Evolutionary conservation across 106 monocot species (phyloP), one percentile per base, ranked within the genome.

Genomic region (Amphibolis antarctica): DNA sequence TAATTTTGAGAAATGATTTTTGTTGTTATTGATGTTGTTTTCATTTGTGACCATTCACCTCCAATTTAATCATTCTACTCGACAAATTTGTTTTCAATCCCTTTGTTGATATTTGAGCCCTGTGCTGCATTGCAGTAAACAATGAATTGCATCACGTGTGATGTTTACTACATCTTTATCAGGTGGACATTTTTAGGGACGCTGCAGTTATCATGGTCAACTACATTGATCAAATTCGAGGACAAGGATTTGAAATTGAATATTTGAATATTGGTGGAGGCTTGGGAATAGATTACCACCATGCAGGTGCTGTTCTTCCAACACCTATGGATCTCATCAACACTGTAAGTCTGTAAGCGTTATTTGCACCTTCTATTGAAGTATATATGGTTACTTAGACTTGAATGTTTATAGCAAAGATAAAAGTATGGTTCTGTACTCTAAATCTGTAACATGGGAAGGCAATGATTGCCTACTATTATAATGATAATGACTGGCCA

Each of bases 111-210:
- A 36, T 2, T 36, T 7, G 7, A 4, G 36, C 36, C 7, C 36
- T 36, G 36, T 36, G 7, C 36, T 36, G 36, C 2, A 36, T 36
- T 7, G 36, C 7, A 36, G 4, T 2, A 36, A 36, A 36, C 7
- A 4, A 36, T 36, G 36, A 36, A 4, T 36, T 36, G 36, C 36
- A 36, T n/a, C n/a, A n/a, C n/a, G n/a, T n/a, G n/a, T n/a, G n/a
- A n/a, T n/a, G n/a, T n/a, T n/a, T n/a, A n/a, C n/a, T n/a, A n/a
- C n/a, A n/a, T n/a, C n/a, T 21, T 12, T 69, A 48, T 43, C 74
- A 96, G 96, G 96, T 96, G 46, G 96, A 96, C 63, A 96, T 96
- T 69, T 96, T 96, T 57, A 86, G 80, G 78, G 96, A 96, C 84
- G 96, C 96, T 59, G 96, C 96, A 42, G 67, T 78, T 67, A 71